A percentile compares a stretch with the other conserved stretches of the same genome.
Evolutionary conservation across 495 filamentous ascomycete species (phyloP).

Genomic region (Penicillium silybi): DNA sequence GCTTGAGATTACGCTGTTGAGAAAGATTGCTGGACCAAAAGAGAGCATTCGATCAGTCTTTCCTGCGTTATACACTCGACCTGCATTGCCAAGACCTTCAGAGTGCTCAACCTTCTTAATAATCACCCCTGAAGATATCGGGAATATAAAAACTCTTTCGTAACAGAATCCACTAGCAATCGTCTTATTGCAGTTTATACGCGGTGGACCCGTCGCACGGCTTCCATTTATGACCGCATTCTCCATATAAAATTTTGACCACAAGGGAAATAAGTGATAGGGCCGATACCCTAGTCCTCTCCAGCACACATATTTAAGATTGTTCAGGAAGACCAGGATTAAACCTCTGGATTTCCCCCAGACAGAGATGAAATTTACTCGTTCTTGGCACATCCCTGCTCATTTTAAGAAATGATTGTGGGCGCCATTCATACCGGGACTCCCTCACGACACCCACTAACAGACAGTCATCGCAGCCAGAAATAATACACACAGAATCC

Average conservation of each 20-base stretch:
- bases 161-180: too few relatives aligned
- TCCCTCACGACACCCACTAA: not conserved
- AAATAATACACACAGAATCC: not conserved
- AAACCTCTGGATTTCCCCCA: not conserved
- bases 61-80: too few relatives aligned
- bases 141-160: too few relatives aligned
- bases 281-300: constrained; percentile 9
- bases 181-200: too few relatives aligned
- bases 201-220: constrained; percentile 4
- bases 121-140: too few relatives aligned
- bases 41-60: too few relatives aligned
- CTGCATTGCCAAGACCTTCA: too few relatives aligned
- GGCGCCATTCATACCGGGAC: not conserved
- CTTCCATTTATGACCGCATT: constrained; percentile 12
- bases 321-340: not conserved
- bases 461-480: not conserved
- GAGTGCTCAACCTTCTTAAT: too few relatives aligned
- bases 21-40: too few relatives aligned
- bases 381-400: not conserved
- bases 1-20: too few relatives aligned
- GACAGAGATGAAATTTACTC: not conserved
- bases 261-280: constrained; percentile 3
- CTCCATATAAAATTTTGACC: constrained; percentile 11
- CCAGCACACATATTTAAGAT: constrained; percentile 9
- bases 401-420: not conserved